These are phyloP conservation scores for Chlamydomonas sphaeroides DNA, from an alignment of 139 green algal genomes.

Conservation along the genomic window DNA sequence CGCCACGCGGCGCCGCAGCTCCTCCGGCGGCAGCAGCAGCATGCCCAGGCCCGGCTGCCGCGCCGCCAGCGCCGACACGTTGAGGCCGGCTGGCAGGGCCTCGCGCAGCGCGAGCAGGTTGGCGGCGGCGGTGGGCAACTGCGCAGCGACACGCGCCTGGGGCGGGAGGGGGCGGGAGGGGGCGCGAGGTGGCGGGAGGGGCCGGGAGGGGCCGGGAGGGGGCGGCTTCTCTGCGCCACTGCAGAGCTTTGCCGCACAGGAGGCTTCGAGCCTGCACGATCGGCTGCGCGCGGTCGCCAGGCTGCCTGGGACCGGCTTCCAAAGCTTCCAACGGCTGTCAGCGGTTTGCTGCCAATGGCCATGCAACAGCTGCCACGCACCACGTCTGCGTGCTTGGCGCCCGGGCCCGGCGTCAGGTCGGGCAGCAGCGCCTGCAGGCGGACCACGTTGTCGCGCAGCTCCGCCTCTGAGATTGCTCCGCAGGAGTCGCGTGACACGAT, in stretches of 20 bases:
- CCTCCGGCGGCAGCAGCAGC: constrained; percentile 14
- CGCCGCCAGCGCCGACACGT: constrained; percentile 17
- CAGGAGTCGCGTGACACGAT: neutral
- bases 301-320: neutral
- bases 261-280: too few relatives aligned
- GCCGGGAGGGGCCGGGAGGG: too few relatives aligned
- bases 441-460: constrained; percentile 5
- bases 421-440: constrained; percentile 25
- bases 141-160: constrained; percentile 21
- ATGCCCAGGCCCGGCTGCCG: neutral
- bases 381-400: constrained; percentile 13
- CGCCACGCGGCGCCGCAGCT: neutral
- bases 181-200: neutral
- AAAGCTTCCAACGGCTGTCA: neutral
- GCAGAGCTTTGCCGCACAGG: too few relatives aligned
- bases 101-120: constrained; percentile 18
- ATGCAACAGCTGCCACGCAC: neutral
- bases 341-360: neutral
- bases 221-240: too few relatives aligned
- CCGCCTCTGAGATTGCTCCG: neutral
- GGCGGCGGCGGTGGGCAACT: constrained; percentile 6
- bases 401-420: constrained; percentile 23
- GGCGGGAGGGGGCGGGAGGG: neutral
- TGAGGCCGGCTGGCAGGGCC: constrained; percentile 17
- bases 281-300: too few relatives aligned